Conservation (phyloP, 805 yeast species). For the Metschnikowia gruessii region DNA sequence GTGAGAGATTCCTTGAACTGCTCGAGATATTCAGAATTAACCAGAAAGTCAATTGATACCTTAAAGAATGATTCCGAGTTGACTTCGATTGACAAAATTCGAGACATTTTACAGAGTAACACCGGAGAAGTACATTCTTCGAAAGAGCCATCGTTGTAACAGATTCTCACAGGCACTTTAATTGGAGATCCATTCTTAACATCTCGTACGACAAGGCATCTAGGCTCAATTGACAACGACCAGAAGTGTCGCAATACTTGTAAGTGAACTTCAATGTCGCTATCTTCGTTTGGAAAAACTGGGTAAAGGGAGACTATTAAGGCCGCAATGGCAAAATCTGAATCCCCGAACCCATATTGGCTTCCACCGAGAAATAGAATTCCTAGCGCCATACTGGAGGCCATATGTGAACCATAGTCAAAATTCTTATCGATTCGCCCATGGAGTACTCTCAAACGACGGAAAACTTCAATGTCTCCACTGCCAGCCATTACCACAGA, state of each 20-base stretch:
- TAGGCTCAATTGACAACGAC: constrained; percentile 76
- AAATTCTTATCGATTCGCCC: constrained; percentile 48
- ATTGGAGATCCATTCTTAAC: constrained; percentile 57
- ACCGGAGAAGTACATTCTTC: constrained; percentile 55
- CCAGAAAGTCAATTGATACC: constrained; percentile 43
- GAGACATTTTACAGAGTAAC: constrained; percentile 57
- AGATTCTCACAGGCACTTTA: constrained; percentile 42
- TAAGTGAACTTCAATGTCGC: constrained; percentile 56
- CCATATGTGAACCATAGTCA: constrained; percentile 71
- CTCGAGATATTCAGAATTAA: constrained; percentile 42
- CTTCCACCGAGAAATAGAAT: constrained; percentile 90
- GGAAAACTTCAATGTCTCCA: constrained; percentile 77
- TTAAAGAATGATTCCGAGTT: constrained; percentile 51
- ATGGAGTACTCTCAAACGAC: constrained; percentile 69
- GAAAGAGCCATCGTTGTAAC: constrained; percentile 36
- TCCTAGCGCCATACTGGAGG: constrained; percentile 80
- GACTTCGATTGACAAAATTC: constrained; percentile 48
- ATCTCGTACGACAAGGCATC: constrained; percentile 79
- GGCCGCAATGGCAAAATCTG: constrained; percentile 63
- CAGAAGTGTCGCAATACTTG: constrained; percentile 89
- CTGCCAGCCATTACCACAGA: constrained; percentile 86
- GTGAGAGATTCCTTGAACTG: constrained; percentile 45
- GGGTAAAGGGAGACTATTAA: constrained; percentile 79
- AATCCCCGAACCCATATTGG: constrained; percentile 71
- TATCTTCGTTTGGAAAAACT: constrained; percentile 49